phyloP scores from a whole-genome alignment of 805 yeast species.

The Starmerella geochares region DNA sequence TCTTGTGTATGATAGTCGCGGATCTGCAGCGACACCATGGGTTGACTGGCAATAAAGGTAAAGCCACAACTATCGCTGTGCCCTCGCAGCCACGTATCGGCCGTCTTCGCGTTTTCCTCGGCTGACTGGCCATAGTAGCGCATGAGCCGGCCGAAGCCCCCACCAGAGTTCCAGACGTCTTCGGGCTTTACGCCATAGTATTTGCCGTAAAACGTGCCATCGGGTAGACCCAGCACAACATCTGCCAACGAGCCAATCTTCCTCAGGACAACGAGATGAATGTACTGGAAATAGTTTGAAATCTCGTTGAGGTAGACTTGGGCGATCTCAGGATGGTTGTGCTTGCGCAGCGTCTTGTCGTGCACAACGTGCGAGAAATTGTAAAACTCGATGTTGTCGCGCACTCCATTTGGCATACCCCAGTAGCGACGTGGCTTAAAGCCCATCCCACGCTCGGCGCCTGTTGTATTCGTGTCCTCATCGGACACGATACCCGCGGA shows the following conservation, averaged over 20 bases:
- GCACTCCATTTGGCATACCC: slow-evolving; percentile 38
- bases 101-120: slow-evolving; percentile 32
- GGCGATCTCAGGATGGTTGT: slow-evolving; percentile 36
- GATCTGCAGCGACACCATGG: slow-evolving; percentile 36
- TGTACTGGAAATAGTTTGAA: slow-evolving; percentile 33
- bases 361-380: slow-evolving; percentile 37
- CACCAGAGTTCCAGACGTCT: slow-evolving; percentile 33
- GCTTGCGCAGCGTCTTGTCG: slow-evolving; percentile 29
- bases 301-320: slow-evolving; percentile 35
- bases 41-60: slow-evolving; percentile 36
- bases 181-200: slow-evolving; percentile 33
- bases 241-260: slow-evolving; percentile 33
- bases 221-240: slow-evolving; percentile 39
- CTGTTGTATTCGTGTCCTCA: slow-evolving; percentile 30
- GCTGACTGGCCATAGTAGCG: slow-evolving; percentile 33
- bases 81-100: slow-evolving; percentile 39
- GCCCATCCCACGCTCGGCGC: slow-evolving; percentile 42
- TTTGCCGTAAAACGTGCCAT: slow-evolving; percentile 36
- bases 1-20: slow-evolving; percentile 32
- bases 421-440: slow-evolving; percentile 43
- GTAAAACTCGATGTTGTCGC: slow-evolving; percentile 40
- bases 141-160: slow-evolving; percentile 36
- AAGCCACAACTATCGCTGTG: slow-evolving; percentile 40
- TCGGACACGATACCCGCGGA: slow-evolving; percentile 36
- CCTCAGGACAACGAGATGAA: slow-evolving; percentile 35